phyloP scores from a whole-genome alignment of 2,329 filamentous ascomycete species.

The Pseudonectria foliicola region DNA sequence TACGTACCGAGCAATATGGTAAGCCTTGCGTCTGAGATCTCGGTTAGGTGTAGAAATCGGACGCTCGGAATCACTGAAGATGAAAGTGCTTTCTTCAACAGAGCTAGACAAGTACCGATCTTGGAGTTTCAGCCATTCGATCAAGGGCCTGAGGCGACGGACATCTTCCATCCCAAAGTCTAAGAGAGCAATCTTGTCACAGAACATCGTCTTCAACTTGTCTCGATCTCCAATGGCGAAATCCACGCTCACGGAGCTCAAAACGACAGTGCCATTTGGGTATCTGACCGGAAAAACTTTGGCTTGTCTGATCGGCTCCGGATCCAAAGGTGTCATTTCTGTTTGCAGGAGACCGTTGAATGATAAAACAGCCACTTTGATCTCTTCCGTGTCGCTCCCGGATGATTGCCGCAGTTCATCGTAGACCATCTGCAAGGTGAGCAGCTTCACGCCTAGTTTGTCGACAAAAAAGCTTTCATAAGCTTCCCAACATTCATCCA shows the following conservation, averaged over 20 bases:
- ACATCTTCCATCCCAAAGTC: constrained; percentile 12
- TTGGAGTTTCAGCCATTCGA: constrained; percentile 7
- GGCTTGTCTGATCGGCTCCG: constrained; percentile 7
- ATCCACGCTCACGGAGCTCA: constrained; percentile 3
- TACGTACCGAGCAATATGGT: constrained; percentile 9
- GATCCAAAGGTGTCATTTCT: neutral
- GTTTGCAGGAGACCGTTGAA: constrained; percentile 7
- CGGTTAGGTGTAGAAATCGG: constrained; percentile 4
- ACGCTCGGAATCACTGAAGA: neutral
- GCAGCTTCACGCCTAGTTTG: constrained; percentile 7
- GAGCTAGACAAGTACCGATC: constrained; percentile 7
- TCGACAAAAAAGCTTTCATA: constrained; percentile 6
- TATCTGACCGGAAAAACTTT: constrained; percentile 10
- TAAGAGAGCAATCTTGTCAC: constrained; percentile 4
- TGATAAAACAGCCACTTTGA: constrained; percentile 4
- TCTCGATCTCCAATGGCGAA: constrained; percentile 14
- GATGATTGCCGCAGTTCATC: constrained; percentile 9
- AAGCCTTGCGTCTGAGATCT: constrained; percentile 9
- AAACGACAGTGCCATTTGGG: neutral
- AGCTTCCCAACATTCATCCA: constrained; percentile 6
- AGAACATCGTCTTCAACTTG: constrained; percentile 3
- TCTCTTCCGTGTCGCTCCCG: neutral
- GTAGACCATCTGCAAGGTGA: constrained; percentile 13
- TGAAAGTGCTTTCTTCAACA: constrained; percentile 5
- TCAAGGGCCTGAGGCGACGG: constrained; percentile 4